Conservation (phyloP, 495 filamentous ascomycete genomes). For the Talaromyces wortmannii region DNA sequence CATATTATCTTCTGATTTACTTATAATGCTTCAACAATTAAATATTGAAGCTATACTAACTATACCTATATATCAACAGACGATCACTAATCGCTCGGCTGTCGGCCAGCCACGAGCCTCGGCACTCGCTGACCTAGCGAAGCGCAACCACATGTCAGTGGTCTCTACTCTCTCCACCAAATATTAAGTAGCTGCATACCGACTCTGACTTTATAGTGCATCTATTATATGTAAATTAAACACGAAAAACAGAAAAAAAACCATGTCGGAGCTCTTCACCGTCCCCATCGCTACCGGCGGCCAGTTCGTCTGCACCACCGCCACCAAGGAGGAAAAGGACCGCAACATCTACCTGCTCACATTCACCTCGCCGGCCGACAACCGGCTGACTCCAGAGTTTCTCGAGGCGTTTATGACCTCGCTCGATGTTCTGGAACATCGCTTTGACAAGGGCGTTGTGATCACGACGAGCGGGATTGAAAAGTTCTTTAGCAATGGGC, state of each 20-base stretch:
- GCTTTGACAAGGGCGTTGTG: constrained; percentile 60
- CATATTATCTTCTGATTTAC: too few relatives aligned
- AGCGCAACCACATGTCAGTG: too few relatives aligned
- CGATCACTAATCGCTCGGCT: neutral
- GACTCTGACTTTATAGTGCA: too few relatives aligned
- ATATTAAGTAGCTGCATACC: too few relatives aligned
- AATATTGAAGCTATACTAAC: too few relatives aligned
- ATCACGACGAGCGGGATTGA: constrained; percentile 65
- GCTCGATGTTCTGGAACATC: constrained; percentile 65
- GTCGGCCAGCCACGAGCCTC: neutral
- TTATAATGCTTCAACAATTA: too few relatives aligned
- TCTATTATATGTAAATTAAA: too few relatives aligned
- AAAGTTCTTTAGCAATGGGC: constrained; percentile 80
- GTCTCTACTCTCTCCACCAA: too few relatives aligned
- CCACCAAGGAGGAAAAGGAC: constrained; percentile 27
- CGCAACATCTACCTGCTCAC: constrained; percentile 62
- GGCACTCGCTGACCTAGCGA: too few relatives aligned
- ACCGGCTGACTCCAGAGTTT: constrained; percentile 62
- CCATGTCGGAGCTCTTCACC: constrained; percentile 28
- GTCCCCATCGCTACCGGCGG: constrained; percentile 38
- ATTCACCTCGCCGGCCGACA: constrained; percentile 64
- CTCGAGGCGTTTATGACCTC: constrained; percentile 59
- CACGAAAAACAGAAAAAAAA: neutral
- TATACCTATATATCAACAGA: too few relatives aligned
- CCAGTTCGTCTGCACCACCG: constrained; percentile 49